These are phyloP conservation scores for Salix brachista DNA, from an alignment of 345 rosid genomes.

Conservation along the genomic window DNA sequence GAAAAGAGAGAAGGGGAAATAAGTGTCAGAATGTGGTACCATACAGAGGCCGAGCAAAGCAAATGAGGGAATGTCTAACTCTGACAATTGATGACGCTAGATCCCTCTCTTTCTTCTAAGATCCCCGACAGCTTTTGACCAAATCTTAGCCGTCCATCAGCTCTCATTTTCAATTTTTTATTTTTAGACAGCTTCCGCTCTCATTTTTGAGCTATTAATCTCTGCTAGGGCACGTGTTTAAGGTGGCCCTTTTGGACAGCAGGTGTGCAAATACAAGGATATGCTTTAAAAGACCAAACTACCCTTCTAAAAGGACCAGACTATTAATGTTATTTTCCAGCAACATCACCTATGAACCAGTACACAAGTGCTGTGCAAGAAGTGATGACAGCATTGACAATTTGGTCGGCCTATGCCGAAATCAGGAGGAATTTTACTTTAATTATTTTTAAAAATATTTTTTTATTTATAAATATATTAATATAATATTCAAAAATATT, in stretches of 20 bases:
- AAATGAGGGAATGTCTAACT: conserved; percentile 34
- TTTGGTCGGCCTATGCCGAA: too few species aligned
- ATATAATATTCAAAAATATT: too few species aligned
- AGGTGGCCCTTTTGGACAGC: not conserved
- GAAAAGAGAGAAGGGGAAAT: not conserved
- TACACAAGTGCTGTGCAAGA: not conserved
- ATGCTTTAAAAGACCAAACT: not conserved
- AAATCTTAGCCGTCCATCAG: conserved; percentile 46
- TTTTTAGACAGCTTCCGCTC: not conserved
- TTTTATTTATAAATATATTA: too few species aligned
- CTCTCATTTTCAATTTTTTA: not conserved
- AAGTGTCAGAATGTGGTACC: not conserved
- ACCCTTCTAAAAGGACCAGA: not conserved
- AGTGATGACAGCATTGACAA: not conserved
- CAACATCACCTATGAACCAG: not conserved
- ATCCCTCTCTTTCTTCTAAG: conserved; percentile 7
- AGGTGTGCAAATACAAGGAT: not conserved
- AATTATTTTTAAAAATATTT: too few species aligned
- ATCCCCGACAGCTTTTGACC: conserved; percentile 49
- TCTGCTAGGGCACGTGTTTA: not conserved
- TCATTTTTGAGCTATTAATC: not conserved
- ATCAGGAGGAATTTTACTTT: not conserved
- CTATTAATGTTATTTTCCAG: not conserved
- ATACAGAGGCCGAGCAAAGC: conserved; percentile 10
- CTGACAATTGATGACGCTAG: conserved; percentile 16